These are phyloP conservation scores for Monosporascus sp. DNA, from an alignment of 2,329 filamentous ascomycete species.

Conservation along the genomic window DNA sequence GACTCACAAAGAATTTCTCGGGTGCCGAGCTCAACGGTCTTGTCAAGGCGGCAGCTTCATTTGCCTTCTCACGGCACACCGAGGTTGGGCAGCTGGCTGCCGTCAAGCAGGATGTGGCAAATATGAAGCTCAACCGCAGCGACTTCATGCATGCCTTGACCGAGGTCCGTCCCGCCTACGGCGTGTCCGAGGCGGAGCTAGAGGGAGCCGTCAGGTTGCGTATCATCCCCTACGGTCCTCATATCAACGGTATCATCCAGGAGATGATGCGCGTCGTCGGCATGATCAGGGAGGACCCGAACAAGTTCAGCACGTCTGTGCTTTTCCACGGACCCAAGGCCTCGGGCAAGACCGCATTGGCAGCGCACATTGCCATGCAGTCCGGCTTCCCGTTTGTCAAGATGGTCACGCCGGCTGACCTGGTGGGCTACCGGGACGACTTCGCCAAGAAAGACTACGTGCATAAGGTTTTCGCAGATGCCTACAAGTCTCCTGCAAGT, in stretches of 20 bases:
- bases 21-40: constrained; percentile 90
- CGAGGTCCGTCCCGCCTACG: constrained; percentile 90
- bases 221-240: constrained; percentile 73
- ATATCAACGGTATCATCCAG: constrained; percentile 70
- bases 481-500: constrained; percentile 86
- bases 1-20: constrained; percentile 89
- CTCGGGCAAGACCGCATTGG: constrained; percentile 86
- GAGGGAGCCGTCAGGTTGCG: constrained; percentile 69
- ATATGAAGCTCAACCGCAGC: constrained; percentile 77
- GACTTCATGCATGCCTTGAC: constrained; percentile 83
- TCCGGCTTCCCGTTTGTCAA: constrained; percentile 93
- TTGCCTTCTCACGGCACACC: constrained; percentile 85
- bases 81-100: constrained; percentile 83
- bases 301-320: constrained; percentile 69
- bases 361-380: constrained; percentile 78
- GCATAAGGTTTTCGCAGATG: constrained; percentile 83
- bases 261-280: constrained; percentile 74
- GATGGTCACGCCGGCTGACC: constrained; percentile 74
- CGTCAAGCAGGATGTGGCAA: constrained; percentile 73
- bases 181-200: constrained; percentile 87
- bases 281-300: constrained; percentile 65
- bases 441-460: constrained; percentile 74
- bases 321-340: constrained; percentile 78
- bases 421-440: constrained; percentile 68
- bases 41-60: constrained; percentile 87